A percentile compares a stretch with the other conserved stretches of the same genome.
Conservation (phyloP, 202 grass and related monocot species). For the Zizania palustris region DNA sequence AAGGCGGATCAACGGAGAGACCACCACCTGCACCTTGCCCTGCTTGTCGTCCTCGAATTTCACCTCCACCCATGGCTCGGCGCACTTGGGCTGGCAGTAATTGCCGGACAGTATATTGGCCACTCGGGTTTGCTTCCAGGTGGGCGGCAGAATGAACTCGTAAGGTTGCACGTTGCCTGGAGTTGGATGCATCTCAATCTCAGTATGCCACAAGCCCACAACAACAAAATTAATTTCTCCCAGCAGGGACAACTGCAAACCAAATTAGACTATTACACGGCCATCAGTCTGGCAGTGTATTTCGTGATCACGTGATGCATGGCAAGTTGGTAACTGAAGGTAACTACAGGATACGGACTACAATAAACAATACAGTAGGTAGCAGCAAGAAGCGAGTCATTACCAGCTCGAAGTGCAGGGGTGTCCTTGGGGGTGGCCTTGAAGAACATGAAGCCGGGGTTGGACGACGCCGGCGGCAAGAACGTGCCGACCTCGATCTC, state of each 20-base stretch:
- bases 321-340: not conserved
- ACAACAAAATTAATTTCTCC: not conserved
- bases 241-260: not conserved
- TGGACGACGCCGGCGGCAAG: constrained; percentile 64
- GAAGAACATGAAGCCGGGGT: constrained; percentile 83
- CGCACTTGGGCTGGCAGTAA: constrained; percentile 98
- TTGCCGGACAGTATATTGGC: constrained; percentile 97
- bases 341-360: not conserved
- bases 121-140: constrained; percentile 85
- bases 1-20: constrained; percentile 83
- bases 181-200: not conserved
- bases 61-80: constrained; percentile 98
- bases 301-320: no score
- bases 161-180: constrained; percentile 93
- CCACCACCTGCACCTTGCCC: constrained; percentile 94
- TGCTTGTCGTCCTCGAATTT: constrained; percentile 95
- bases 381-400: constrained; percentile 7
- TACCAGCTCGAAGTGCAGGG: constrained; percentile 92
- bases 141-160: constrained; percentile 85
- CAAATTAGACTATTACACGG: not conserved
- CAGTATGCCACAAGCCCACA: not conserved
- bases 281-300: not conserved
- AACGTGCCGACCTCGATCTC: constrained; percentile 80
- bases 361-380: not conserved
- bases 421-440: constrained; percentile 81